Evolutionary conservation across 208 protist genomes (phyloP), one percentile per base, ranked within the genome.

Genomic region (Herpetomonas muscarum): DNA sequence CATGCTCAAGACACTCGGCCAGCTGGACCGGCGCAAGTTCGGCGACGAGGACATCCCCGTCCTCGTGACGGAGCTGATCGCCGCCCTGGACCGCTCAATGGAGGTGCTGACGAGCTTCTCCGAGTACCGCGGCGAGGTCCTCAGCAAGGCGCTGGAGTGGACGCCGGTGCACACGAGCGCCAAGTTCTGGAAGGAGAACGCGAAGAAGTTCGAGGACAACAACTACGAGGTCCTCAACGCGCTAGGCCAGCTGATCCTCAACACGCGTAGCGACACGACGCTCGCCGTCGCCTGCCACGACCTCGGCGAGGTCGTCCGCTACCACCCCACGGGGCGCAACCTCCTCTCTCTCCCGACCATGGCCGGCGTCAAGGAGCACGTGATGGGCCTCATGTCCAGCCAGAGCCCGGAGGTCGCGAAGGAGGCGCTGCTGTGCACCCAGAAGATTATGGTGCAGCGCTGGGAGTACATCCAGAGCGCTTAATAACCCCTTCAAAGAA

Each of bases 181-280:
- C 10, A 97, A 97, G 70, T 98, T 98, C 67, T 97, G 94, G 91
- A 88, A 85, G 55, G 87, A 97, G 54, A 97, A 97, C 61, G 74
- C 79, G 29, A 70, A 73, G 47, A 79, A 94, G 26, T 88, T 97
- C 25, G 94, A 97, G 55, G 76, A 80, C 39, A 87, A 96, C 70
- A 67, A 88, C 49, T 98, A 90, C 72, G 84, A 94, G 50, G 84
- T 97, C 22, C 68, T 98, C 19, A 62, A 68, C n/a, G 86, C 84
- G n/a, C 71, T 98, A 0, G 79, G 79, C 32, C 85, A 93, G 34
- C 61, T 94, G 13, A 71, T 98, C 36, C 64, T 88, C 17, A 81
- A 67, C 22, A 74, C 78, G 13, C 73, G 63, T 13, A 73, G 84
- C 30, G 73, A 85, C 19, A 42, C 79, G 32, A 91, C 80, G 9